phyloP scores from a whole-genome alignment of 2,329 filamentous ascomycete species.

The Fusarium pininemorale region DNA sequence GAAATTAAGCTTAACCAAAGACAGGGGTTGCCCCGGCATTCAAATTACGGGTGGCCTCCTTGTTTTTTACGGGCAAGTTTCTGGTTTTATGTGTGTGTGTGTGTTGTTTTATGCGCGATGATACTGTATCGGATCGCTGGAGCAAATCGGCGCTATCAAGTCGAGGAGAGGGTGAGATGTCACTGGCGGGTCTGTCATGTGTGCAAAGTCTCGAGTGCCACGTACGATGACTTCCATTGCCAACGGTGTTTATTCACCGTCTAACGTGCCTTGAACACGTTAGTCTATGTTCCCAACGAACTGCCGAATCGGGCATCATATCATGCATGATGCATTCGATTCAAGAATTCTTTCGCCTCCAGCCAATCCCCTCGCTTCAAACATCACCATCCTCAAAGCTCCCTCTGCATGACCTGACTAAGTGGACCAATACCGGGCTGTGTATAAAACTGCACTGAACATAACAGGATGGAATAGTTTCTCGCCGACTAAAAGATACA shows the following conservation, averaged over 20 bases:
- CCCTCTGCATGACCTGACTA: background rate
- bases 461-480: background rate
- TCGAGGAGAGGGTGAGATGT: background rate
- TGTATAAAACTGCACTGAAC: background rate
- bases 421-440: background rate
- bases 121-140: background rate
- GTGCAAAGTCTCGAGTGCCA: background rate
- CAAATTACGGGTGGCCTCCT: background rate
- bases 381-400: background rate
- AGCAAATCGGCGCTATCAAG: constrained; percentile 3
- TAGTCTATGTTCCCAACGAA: background rate
- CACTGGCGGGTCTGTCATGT: background rate
- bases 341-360: background rate
- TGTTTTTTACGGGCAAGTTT: background rate
- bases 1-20: constrained; percentile 16
- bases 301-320: background rate
- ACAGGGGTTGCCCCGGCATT: background rate
- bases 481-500: background rate
- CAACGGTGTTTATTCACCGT: background rate
- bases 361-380: background rate
- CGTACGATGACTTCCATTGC: background rate
- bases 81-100: background rate
- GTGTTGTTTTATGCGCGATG: background rate
- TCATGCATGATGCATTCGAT: background rate
- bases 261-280: background rate